Evolutionary conservation across 208 protist genomes (phyloP).

Genomic region (Acanthamoeba culbertsoni): DNA sequence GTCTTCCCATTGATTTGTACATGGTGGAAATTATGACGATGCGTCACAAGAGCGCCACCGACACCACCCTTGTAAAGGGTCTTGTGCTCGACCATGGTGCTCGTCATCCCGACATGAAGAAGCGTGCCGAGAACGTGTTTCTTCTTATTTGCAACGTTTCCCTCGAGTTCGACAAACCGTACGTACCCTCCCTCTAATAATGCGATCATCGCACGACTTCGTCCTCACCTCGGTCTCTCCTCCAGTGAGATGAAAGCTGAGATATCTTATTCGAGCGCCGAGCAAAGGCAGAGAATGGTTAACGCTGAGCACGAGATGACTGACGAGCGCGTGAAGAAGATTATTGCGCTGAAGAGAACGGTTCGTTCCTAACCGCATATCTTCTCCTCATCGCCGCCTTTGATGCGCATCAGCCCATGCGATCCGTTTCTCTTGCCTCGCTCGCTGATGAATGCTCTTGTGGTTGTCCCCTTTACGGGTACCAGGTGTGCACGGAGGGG

Average conservation of each 20-base stretch:
- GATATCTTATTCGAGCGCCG: constrained; percentile 97
- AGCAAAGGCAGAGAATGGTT: constrained; percentile 96
- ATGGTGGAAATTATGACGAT: constrained; percentile 99
- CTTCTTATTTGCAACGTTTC: constrained; percentile 99
- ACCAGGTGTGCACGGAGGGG: constrained; percentile 88
- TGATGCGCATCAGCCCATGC: neutral
- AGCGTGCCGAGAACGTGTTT: constrained; percentile 93
- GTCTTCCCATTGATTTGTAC: constrained; percentile 95
- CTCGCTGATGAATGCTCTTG: neutral
- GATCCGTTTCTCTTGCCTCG: neutral
- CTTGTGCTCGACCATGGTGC: constrained; percentile 99
- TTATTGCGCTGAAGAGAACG: constrained; percentile 98
- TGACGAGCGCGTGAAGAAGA: constrained; percentile 95
- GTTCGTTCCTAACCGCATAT: neutral
- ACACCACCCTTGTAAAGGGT: constrained; percentile 97
- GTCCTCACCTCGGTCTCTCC: neutral
- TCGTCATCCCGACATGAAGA: constrained; percentile 98
- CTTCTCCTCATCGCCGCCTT: neutral
- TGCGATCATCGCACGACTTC: neutral
- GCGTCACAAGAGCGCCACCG: constrained; percentile 94
- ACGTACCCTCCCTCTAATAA: constrained; percentile 19
- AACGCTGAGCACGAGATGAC: constrained; percentile 95
- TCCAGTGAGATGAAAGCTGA: constrained; percentile 95
- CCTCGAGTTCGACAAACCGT: constrained; percentile 99
- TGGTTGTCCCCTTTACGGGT: neutral